phyloP scores from a whole-genome alignment of 2,329 filamentous ascomycete species.

The Colletotrichum tropicicola region DNA sequence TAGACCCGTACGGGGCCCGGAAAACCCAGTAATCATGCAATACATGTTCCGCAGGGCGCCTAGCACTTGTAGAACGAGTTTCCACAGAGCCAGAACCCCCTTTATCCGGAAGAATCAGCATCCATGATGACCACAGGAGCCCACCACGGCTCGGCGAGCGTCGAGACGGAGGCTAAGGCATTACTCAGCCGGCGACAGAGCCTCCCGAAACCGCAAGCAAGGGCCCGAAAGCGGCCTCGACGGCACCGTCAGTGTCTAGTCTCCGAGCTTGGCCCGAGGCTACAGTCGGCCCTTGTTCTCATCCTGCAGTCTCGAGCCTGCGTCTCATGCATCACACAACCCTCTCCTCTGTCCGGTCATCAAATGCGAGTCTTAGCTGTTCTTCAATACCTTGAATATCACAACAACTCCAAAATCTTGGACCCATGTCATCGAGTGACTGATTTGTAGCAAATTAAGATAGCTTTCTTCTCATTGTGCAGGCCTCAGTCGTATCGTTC shows the following conservation, averaged over 20 bases:
- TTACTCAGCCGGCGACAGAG: neutral
- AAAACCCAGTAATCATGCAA: neutral
- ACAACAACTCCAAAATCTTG: neutral
- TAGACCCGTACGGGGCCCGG: neutral
- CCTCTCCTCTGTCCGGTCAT: too few species aligned
- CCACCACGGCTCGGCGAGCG: neutral
- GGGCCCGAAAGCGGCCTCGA: neutral
- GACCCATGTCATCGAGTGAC: too few species aligned
- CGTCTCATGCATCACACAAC: too few species aligned
- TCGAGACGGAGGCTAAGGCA: neutral
- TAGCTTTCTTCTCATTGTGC: constrained; percentile 8
- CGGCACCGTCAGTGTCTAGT: neutral
- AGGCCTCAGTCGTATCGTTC: constrained; percentile 1
- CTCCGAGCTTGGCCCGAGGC: constrained; percentile 1
- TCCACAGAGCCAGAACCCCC: neutral
- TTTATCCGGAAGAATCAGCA: neutral
- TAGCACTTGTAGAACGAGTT: too few species aligned
- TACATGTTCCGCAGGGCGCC: too few species aligned
- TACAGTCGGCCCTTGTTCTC: too few species aligned
- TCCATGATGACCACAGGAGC: neutral
- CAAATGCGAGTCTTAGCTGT: too few species aligned
- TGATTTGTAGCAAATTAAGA: neutral
- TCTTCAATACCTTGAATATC: neutral
- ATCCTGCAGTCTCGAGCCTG: too few species aligned
- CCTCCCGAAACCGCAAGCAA: constrained; percentile 1